phyloP scores from a whole-genome alignment of 2,329 filamentous ascomycete species.

The Fusarium musae region DNA sequence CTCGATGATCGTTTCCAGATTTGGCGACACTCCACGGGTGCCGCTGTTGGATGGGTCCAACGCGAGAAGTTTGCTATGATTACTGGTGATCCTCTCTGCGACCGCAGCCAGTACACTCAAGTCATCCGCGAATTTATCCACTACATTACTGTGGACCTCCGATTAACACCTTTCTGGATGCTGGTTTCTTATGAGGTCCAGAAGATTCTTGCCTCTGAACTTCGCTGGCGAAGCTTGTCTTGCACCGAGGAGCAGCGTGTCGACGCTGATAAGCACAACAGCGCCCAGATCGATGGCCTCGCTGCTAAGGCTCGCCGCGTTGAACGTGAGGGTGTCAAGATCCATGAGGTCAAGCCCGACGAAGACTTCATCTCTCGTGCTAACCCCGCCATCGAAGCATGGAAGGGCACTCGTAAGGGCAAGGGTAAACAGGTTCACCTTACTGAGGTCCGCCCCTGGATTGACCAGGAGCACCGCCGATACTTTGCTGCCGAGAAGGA shows the following conservation, averaged over 20 bases:
- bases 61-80: conserved; percentile 83
- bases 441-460: conserved; percentile 89
- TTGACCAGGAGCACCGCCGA: conserved; percentile 82
- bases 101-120: conserved; percentile 77
- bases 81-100: conserved; percentile 88
- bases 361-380: conserved; percentile 76
- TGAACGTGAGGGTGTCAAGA: conserved; percentile 85
- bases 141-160: conserved; percentile 75
- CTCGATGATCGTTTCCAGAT: conserved; percentile 88
- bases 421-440: conserved; percentile 85
- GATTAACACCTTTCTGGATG: conserved; percentile 87
- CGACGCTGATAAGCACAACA: conserved; percentile 76
- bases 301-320: conserved; percentile 82
- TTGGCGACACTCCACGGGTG: conserved; percentile 87
- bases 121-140: conserved; percentile 80
- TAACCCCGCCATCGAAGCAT: conserved; percentile 79
- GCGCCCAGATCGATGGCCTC: conserved; percentile 54
- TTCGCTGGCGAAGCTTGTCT: conserved; percentile 89
- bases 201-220: conserved; percentile 79
- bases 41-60: conserved; percentile 84
- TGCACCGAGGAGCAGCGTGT: conserved; percentile 91
- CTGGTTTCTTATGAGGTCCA: conserved; percentile 84
- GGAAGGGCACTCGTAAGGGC: conserved; percentile 83
- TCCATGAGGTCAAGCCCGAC: conserved; percentile 77
- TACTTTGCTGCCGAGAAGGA: conserved; percentile 86